Percentiles rank a stretch among this genome's conserved stretches.
phyloP scores from a whole-genome alignment of 2,329 filamentous ascomycete species.

The Aspergillus proliferans region DNA sequence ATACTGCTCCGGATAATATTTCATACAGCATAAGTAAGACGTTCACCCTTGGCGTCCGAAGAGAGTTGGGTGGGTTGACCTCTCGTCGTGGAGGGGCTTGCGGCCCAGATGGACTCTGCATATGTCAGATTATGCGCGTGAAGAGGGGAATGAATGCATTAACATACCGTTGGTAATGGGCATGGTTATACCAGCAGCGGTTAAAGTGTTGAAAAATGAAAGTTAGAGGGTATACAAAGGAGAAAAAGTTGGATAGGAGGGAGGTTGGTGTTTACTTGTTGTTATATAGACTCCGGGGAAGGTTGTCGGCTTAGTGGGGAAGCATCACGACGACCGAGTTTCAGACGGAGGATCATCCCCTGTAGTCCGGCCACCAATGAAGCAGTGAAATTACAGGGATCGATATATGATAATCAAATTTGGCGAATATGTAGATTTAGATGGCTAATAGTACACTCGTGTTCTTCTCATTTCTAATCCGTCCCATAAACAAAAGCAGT shows the following conservation, averaged over 20 bases:
- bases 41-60: constrained; percentile 79
- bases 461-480: background rate
- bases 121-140: constrained; percentile 1
- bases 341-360: background rate
- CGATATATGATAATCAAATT: background rate
- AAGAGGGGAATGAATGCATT: background rate
- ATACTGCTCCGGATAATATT: background rate
- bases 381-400: background rate
- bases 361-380: background rate
- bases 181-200: constrained; percentile 26
- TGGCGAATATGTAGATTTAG: background rate
- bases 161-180: constrained; percentile 40
- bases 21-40: constrained; percentile 83
- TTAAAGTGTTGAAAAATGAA: constrained; percentile 1
- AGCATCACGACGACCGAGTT: background rate
- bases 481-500: background rate
- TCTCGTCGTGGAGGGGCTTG: constrained; percentile 73
- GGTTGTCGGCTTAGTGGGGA: constrained; percentile 1
- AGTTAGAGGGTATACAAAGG: constrained; percentile 2
- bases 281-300: background rate
- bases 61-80: constrained; percentile 87
- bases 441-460: background rate
- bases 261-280: background rate
- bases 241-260: background rate
- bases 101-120: constrained; percentile 69